Evolutionary conservation across 2,329 filamentous ascomycete genomes (phyloP).

Genomic region (Arthrobotrys conoides): DNA sequence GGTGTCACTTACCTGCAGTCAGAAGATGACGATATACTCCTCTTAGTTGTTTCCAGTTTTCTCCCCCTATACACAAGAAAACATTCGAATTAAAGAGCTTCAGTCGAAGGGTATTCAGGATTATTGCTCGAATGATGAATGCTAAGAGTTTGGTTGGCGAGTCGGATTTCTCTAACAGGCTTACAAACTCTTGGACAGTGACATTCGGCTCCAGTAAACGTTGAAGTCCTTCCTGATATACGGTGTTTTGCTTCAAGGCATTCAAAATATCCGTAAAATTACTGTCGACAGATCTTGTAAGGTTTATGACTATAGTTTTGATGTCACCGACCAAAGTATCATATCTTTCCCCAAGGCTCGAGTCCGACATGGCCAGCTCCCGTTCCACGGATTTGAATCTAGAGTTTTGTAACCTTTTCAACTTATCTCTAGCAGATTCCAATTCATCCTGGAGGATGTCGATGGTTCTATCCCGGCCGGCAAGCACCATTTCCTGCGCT

Average conservation of each 20-base stretch:
- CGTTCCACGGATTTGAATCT: slow-evolving; percentile 54
- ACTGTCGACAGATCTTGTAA: slow-evolving; percentile 30
- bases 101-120: slow-evolving; percentile 46
- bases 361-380: slow-evolving; percentile 44
- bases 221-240: slow-evolving; percentile 41
- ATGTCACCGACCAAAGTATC: slow-evolving; percentile 35
- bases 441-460: slow-evolving; percentile 31
- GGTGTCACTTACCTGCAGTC: slow-evolving; percentile 30
- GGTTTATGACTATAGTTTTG: slow-evolving; percentile 44
- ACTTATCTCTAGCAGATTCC: slow-evolving; percentile 43
- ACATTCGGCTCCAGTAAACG: slow-evolving; percentile 46
- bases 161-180: slow-evolving; percentile 40
- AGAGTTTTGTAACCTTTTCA: slow-evolving; percentile 47
- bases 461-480: slow-evolving; percentile 39
- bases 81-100: slow-evolving; percentile 56
- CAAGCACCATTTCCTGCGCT: slow-evolving; percentile 20
- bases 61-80: slow-evolving; percentile 45
- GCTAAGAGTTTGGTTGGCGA: slow-evolving; percentile 43
- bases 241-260: slow-evolving; percentile 19
- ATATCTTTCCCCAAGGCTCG: slow-evolving; percentile 37
- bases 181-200: slow-evolving; percentile 21
- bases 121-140: slow-evolving; percentile 45
- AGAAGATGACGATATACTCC: slow-evolving; percentile 52
- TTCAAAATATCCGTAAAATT: slow-evolving; percentile 35
- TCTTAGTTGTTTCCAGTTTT: slow-evolving; percentile 48